A percentile compares a stretch with the other conserved stretches of the same genome.
Conservation (phyloP, 2,329 filamentous ascomycete species). For the Ramularia endophylla region DNA sequence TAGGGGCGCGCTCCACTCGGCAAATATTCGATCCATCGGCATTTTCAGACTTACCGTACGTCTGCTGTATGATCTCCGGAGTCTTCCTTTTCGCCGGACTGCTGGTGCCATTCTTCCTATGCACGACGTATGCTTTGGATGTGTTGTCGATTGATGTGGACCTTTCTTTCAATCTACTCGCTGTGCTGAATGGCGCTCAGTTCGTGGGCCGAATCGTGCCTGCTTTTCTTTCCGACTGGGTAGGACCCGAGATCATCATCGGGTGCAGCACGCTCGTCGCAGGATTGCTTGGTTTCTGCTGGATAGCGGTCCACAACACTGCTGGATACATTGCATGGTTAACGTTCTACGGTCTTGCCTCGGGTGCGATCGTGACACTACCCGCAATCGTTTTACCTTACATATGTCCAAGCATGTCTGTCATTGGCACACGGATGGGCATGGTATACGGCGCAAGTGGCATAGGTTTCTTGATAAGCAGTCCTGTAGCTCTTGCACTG, state of each 20-base stretch:
- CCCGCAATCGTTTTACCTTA: conserved; percentile 38
- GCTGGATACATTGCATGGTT: conserved; percentile 34
- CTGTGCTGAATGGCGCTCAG: conserved; percentile 59
- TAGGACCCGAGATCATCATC: conserved; percentile 47
- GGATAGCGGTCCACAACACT: conserved; percentile 27
- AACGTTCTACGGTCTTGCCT: conserved; percentile 40
- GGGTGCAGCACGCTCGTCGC: conserved; percentile 41
- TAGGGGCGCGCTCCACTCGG: conserved; percentile 36
- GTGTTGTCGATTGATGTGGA: too few species aligned
- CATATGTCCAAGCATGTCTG: conserved; percentile 34
- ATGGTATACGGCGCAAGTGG: conserved; percentile 37
- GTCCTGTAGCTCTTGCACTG: too few species aligned
- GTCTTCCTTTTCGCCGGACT: conserved; percentile 38
- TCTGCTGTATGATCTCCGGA: conserved; percentile 1
- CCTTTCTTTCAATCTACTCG: conserved; percentile 45
- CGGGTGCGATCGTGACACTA: conserved; percentile 35
- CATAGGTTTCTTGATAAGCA: too few species aligned
- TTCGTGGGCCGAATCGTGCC: conserved; percentile 42
- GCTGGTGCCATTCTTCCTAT: conserved; percentile 46
- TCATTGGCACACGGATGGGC: conserved; percentile 42
- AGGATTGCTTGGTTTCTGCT: conserved; percentile 44
- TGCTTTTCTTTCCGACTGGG: conserved; percentile 37
- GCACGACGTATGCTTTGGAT: conserved; percentile 48
- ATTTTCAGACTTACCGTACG: conserved; percentile 29
- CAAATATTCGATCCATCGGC: conserved; percentile 36